Evolutionary conservation across 2,329 filamentous ascomycete species (phyloP), one percentile per base, ranked within the genome.

Genomic region (Thelonectria olida): DNA sequence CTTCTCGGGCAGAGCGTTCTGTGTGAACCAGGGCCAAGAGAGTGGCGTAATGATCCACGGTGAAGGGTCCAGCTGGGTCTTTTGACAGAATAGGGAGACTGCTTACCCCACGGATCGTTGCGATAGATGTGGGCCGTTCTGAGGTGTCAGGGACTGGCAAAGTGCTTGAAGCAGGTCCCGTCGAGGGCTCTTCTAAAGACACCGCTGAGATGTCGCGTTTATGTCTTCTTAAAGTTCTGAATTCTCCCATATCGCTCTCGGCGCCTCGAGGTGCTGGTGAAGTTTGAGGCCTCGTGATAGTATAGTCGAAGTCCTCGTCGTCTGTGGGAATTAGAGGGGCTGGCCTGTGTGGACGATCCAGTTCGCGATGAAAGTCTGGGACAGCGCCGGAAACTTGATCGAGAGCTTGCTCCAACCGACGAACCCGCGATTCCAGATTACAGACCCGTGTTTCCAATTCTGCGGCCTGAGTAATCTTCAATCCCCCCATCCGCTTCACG

Each of bases 391-490:
- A 83, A 3, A 86, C 76, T 69, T 83, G 80, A 55, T 79, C 77
- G 5, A 87, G 80, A 5, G 85, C 77, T 22, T 79, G 80, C 73
- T 89, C 86, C 62, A 89, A 74, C 41, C 80, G 82, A 19, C 80
- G 75, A 68, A 88, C 80, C 5, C 81, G 80, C 5, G 76, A 74
- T 67, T 89, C 87, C 9, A 89, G 75, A 13, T 74, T 74, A 8
- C 76, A 76, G 17, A 89, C 79, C 12, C 86, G 80, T 9, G 81
- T 80, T 67, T 88, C 85, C 9, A 88, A 70, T 65, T 79, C 83
- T 10, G 80, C 81, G 15, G 82, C 83, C 64, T 86, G 80, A 2
- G 85, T 87, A 60, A 87, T 87, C 68, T 84, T 87, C 84, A 86
- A 85, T 25, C 80, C 82, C 0, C 80, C 77, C 75, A 83, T 79